Base-by-base conservation (phyloP, 495 filamentous ascomycete genomes). In the Antarctomyces pellizariae region DNA sequence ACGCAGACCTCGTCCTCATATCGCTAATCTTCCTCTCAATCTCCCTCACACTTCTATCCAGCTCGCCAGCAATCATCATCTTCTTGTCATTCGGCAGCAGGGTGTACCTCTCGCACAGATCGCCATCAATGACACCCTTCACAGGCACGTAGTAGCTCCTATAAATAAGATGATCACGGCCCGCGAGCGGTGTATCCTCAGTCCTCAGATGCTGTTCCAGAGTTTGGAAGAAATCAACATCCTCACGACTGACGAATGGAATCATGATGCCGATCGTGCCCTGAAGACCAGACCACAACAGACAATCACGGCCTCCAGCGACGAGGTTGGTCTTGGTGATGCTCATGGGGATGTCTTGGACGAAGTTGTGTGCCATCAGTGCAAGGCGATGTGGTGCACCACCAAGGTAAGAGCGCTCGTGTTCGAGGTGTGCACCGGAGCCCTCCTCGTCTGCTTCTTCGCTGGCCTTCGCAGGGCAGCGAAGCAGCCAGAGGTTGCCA, bases 81-180 rank as follows among this genome's bases (percentile, higher is more conserved):
- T 90, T 90, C 52, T 71, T 77, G 42, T 92, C 80, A 33, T 64
- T 72, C 17, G 73, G 59, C 33, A 95, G 52, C 25, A 82, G 46
- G 27, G 73, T 63, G 46, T 79, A 99, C 41, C 77, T 62, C 56
- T 99, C 89, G 43, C 83, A 91, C 33, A 99, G 55, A 55, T 99
- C 89, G n/a, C 89, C 89, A 48, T 99, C 89, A 43, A 99, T 89
- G 15, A 90, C 68, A 0, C 79, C 79, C 59, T 99, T 99, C 8
- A 86, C 78, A 1, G 89, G 89, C n/a, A 74, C 77, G 45, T 99
- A 95, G 44, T 95, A 99, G 24, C 80, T 67, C 29, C 89, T 60
- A 42, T 91, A 99, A 24, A 91, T 84, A 16, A 97, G 49, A 48
- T 97, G 86, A 46, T 95, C 89, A 32, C 89, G 64, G 16, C 89